phyloP scores from a whole-genome alignment of 495 filamentous ascomycete genomes.

The Tuber calosporum region DNA sequence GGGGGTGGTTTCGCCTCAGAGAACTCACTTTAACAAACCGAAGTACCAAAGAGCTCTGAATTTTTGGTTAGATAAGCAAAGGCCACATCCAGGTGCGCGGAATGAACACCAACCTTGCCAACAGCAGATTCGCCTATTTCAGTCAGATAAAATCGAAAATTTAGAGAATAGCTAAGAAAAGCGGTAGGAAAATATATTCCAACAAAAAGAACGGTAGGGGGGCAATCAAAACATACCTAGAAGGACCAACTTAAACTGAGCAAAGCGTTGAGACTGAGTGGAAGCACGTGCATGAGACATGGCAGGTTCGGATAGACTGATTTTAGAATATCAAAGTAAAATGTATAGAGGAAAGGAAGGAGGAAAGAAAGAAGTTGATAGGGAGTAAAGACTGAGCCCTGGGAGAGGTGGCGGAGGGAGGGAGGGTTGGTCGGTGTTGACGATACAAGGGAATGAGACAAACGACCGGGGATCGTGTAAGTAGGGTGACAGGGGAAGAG shows the following conservation, averaged over 20 bases:
- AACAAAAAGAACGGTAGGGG: neutral
- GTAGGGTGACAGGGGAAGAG: neutral
- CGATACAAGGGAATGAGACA: conserved; percentile 2
- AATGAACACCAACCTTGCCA: conserved; percentile 66
- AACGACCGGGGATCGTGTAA: neutral
- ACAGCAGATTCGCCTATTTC: conserved; percentile 87
- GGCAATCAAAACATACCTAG: conserved; percentile 57
- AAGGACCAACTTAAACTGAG: conserved; percentile 97
- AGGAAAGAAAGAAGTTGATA: conserved; percentile 7
- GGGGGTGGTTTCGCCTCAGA: neutral
- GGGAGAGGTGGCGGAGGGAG: conserved; percentile 11
- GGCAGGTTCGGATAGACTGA: conserved; percentile 20
- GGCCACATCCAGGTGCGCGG: conserved; percentile 10
- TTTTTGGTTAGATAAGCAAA: conserved; percentile 45
- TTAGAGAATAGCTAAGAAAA: neutral
- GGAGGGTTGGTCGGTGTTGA: neutral
- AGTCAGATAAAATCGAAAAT: neutral
- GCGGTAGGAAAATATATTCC: neutral
- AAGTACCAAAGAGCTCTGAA: conserved; percentile 88
- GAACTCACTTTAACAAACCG: conserved; percentile 86
- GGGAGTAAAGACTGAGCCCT: conserved; percentile 7
- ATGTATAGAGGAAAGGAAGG: neutral
- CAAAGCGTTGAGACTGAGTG: conserved; percentile 59
- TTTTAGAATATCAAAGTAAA: conserved; percentile 11
- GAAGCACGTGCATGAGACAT: conserved; percentile 42